Evolutionary conservation across 1,139 yeast genomes (phyloP).

Genomic region (Yamadazyma triangularis): DNA sequence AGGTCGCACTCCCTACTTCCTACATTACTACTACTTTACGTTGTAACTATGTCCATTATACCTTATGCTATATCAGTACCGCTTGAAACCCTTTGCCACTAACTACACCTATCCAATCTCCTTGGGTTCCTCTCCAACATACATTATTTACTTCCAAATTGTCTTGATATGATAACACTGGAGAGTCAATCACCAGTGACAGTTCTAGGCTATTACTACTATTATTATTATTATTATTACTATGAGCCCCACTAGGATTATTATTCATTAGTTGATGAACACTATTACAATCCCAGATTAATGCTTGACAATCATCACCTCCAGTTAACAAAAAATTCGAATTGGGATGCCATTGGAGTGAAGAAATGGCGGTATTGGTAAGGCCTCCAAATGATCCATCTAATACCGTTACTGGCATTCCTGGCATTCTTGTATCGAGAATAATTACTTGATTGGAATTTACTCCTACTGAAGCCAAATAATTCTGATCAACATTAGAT

Average conservation of each 20-base stretch:
- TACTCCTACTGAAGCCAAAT: conserved; percentile 73
- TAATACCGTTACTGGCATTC: conserved; percentile 66
- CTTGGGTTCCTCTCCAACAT: conserved; percentile 61
- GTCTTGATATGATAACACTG: conserved; percentile 55
- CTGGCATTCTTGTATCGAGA: conserved; percentile 86
- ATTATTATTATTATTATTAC: conserved; percentile 1
- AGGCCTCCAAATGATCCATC: conserved; percentile 58
- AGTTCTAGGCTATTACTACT: conserved; percentile 36
- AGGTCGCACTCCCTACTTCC: no score
- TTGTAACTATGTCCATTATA: conserved; percentile 24
- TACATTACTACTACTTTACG: no score
- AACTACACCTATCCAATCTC: conserved; percentile 80
- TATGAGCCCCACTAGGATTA: conserved; percentile 76
- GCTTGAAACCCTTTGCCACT: conserved; percentile 81
- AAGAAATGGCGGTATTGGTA: conserved; percentile 56
- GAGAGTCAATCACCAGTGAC: conserved; percentile 21
- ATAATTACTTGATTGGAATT: conserved; percentile 64
- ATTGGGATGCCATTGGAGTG: conserved; percentile 81
- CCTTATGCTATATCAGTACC: conserved; percentile 36
- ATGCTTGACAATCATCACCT: conserved; percentile 87
- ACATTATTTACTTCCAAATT: conserved; percentile 69
- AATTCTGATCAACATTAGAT: conserved; percentile 75
- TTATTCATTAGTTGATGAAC: no score
- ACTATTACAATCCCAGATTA: conserved; percentile 71
- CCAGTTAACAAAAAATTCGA: conserved; percentile 67